Evolutionary conservation across 441 rosid species (phyloP).

Genomic region (Populus trichocarpa): DNA sequence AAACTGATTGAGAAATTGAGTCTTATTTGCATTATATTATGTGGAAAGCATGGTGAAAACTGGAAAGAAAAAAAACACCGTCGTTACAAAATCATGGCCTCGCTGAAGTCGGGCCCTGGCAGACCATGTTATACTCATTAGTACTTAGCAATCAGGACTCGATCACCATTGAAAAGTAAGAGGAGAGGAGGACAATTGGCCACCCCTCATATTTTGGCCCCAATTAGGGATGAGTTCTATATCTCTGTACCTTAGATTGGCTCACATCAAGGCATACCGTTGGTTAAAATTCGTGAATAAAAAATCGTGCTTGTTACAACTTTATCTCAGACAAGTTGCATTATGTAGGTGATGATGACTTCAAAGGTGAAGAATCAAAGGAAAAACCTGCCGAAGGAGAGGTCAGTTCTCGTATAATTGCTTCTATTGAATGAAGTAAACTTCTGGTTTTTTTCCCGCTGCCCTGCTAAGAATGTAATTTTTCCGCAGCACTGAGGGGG

Average conservation of each 20-base stretch:
- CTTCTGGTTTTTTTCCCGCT: background rate
- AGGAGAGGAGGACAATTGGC: background rate
- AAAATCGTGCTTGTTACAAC: background rate
- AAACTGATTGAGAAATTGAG: background rate
- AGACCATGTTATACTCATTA: background rate
- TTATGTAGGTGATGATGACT: conserved; percentile 66
- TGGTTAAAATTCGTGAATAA: background rate
- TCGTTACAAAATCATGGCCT: background rate
- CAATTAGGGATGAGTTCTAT: background rate
- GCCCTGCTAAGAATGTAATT: background rate
- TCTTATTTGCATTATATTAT: background rate
- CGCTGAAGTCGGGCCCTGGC: background rate
- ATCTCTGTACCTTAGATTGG: background rate
- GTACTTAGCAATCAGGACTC: background rate
- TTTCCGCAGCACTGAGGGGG: conserved; percentile 30
- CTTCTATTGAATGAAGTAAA: background rate
- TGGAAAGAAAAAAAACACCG: background rate
- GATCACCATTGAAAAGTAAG: background rate
- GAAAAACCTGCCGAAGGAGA: conserved; percentile 58
- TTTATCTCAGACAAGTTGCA: background rate
- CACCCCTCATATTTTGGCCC: background rate
- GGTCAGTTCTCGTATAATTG: conserved; percentile 30
- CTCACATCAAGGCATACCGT: background rate
- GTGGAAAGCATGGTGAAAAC: background rate
- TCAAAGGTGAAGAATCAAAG: conserved; percentile 67